phyloP scores from a whole-genome alignment of 805 yeast genomes.

The Candida namnaoensis region DNA sequence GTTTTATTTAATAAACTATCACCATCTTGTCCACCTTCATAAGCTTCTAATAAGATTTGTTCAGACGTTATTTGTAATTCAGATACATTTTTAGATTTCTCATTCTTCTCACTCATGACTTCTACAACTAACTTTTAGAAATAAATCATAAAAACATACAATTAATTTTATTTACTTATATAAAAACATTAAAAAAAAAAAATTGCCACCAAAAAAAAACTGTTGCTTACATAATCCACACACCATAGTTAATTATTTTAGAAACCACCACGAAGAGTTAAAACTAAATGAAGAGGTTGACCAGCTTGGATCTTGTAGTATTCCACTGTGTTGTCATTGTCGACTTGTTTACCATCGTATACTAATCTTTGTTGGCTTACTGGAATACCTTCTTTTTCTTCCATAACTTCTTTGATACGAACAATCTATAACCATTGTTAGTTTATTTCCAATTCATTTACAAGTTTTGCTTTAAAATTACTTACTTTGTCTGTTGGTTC shows the following conservation, averaged over 20 bases:
- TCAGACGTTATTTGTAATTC: conserved; percentile 56
- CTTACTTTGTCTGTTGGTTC: conserved; percentile 58
- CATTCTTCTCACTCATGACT: conserved; percentile 30
- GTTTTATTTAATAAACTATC: conserved; percentile 26
- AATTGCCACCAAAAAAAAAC: too few relatives aligned
- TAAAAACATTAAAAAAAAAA: not conserved
- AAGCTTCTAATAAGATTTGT: conserved; percentile 55
- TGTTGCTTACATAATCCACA: not conserved
- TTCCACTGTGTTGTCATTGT: conserved; percentile 68
- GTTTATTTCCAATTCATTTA: conserved; percentile 7
- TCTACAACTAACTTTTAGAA: not conserved
- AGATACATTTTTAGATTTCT: conserved; percentile 8
- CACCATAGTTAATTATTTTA: conserved; percentile 1
- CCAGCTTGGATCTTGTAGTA: conserved; percentile 79
- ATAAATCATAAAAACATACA: not conserved
- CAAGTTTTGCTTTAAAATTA: conserved; percentile 1
- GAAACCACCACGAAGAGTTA: conserved; percentile 86
- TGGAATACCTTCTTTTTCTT: conserved; percentile 95
- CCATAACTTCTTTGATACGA: conserved; percentile 82
- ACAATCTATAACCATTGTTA: conserved; percentile 35
- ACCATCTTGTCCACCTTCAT: conserved; percentile 29
- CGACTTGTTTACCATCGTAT: conserved; percentile 86
- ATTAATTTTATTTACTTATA: too few relatives aligned
- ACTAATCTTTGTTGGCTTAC: conserved; percentile 92
- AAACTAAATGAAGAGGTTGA: conserved; percentile 78